Evolutionary conservation across 805 yeast species (phyloP).

Genomic region (Ogataea thermomethanolica): DNA sequence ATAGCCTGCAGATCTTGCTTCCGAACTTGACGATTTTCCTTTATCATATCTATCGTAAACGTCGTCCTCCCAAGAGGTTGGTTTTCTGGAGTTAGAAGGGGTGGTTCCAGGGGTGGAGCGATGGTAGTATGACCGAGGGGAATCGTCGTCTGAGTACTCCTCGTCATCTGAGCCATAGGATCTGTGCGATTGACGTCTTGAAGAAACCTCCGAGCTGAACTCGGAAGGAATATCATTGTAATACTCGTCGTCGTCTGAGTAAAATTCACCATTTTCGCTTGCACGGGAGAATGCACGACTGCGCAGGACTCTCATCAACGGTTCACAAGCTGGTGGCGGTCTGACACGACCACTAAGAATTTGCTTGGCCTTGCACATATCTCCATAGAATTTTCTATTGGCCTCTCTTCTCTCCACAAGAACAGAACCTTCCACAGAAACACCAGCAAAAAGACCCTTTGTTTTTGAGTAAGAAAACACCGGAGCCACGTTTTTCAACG

Average conservation of each 20-base stretch:
- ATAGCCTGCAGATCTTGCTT: constrained; percentile 28
- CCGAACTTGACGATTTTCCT: constrained; percentile 25
- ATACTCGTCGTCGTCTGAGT: constrained; percentile 59
- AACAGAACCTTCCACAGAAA: constrained; percentile 94
- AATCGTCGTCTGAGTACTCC: constrained; percentile 40
- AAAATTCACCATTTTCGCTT: constrained; percentile 44
- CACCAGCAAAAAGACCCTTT: constrained; percentile 96
- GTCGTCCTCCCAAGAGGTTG: constrained; percentile 83
- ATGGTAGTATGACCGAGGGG: constrained; percentile 29
- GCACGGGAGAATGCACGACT: constrained; percentile 68
- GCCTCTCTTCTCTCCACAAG: constrained; percentile 97
- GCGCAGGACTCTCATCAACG: constrained; percentile 80
- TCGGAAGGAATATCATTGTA: constrained; percentile 74
- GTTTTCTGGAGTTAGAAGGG: constrained; percentile 13
- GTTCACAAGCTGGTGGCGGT: constrained; percentile 87
- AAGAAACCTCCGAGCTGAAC: constrained; percentile 49
- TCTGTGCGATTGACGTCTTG: constrained; percentile 14
- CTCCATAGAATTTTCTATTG: constrained; percentile 90
- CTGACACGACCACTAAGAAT: constrained; percentile 86
- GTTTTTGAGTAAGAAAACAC: constrained; percentile 92
- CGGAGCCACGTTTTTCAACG: constrained; percentile 82
- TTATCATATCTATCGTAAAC: constrained; percentile 55
- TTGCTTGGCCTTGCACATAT: constrained; percentile 79
- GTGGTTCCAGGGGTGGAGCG: constrained; percentile 17
- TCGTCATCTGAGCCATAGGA: constrained; percentile 26